Base-by-base conservation (phyloP, 2,329 filamentous ascomycete species). In the Aspergillus floridensis region DNA sequence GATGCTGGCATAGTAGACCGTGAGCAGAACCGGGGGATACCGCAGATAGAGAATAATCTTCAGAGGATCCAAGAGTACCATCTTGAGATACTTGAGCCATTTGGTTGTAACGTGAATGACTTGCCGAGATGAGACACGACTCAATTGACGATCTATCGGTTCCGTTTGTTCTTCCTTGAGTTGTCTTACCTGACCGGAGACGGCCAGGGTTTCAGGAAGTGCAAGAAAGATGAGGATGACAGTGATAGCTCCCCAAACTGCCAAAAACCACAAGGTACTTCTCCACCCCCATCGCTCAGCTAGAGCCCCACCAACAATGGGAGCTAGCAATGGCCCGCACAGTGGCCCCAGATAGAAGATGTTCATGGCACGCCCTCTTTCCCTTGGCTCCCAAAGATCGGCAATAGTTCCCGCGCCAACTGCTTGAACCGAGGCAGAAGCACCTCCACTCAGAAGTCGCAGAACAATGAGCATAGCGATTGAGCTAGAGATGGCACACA, bases 361-460 rank as follows among this genome's bases (percentile, higher is more conserved):
- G 2, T 89, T 86, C 90, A 95, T 95, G n/a, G 91, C 91, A 16
- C 79, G 80, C 2, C 91, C 91, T 53, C 91, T 81, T 72, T 93
- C 88, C 52, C 79, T 81, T 0, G 86, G 75, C 63, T 91, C 88
- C 88, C 90, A 96, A 12, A 93, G 81, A 70, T 95, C 91, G 49
- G 91, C 87, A 59, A 95, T 90, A 2, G 91, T 93, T 5, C 91
- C 91, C 2, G 90, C 90, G 4, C 91, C 91, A 7, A 95, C 90
- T 7, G 91, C 88, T 72, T 93, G 91, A 0, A 93, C 91, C 1
- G 88, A 90, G 2, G 91, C 90, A 0, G 90, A 86, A 3, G 90
- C 89, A 21, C 90, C 91, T 44, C 91, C 91, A 48, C 84, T 83
- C 5, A 92, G 78, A 63, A 92, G 77, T 14, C 91, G 85, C 81